Base-by-base conservation (phyloP, 2,329 filamentous ascomycete species). In the Aureobasidium sp. region DNA sequence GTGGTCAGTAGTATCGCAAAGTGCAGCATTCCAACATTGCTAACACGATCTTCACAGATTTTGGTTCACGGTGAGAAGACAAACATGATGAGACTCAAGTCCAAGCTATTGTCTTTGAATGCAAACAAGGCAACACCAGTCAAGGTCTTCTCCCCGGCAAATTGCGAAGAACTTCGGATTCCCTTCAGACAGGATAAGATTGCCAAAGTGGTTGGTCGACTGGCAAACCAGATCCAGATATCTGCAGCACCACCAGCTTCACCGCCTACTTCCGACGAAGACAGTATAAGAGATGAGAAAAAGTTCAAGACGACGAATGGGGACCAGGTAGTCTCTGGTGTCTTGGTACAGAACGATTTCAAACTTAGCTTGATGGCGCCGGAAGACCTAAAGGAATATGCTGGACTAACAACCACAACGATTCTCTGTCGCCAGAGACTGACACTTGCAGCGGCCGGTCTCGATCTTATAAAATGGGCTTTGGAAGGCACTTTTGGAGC, bases 31-130 rank as follows among this genome's bases (percentile, higher is more conserved):
- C 24, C 12, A 8, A 26, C 5, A 12, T 53, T 39, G 61, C 15
- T 51, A n/a, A 50, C 24, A 24, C 60, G 8, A 7, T 36, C 10
- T 65, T 43, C 66, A 61, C 32, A 93, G 89, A 97, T 99, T 64
- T 84, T 99, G 36, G 94, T 99, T 2, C 94, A 99, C 68, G 94
- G 94, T 62, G 94, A 99, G 73, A 92, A 94, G 70, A 91, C 96
- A 72, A 96, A 97, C 72, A 97, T 97, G 92, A 96, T 94, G 83
- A 87, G 94, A 60, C 80, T 99, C 32, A 96, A 96, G 74, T 97
- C 92, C 3, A 95, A 96, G 72, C 82, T 99, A 1, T 84, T 97
- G 4, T 93, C 91, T n/a, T 83, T 97, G 41, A 97, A 97, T 71
- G 87, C 88, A 32, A 86, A 87, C 66, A 93, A 93, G 71, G 80